phyloP scores from a whole-genome alignment of 441 rosid species.

The Erysimum cheiri region DNA sequence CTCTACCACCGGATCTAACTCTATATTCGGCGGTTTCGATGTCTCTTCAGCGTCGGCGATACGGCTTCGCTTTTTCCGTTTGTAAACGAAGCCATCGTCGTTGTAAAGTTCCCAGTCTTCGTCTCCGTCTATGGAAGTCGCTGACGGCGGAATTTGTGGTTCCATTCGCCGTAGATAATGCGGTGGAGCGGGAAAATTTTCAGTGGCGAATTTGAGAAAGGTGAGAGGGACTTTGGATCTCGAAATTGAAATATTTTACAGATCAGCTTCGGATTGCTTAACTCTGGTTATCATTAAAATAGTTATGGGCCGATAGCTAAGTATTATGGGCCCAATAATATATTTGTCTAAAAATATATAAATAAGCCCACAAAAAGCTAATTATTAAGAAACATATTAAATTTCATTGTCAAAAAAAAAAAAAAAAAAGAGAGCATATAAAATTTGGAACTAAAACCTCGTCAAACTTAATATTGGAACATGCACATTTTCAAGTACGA shows the following conservation, averaged over 20 bases:
- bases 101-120: slow-evolving; percentile 79
- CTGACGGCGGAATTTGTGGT: background rate
- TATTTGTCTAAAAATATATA: background rate
- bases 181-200: slow-evolving; percentile 44
- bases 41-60: slow-evolving; percentile 38
- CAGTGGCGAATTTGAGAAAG: slow-evolving; percentile 12
- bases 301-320: background rate
- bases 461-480: too few relatives aligned
- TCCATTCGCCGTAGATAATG: slow-evolving; percentile 12
- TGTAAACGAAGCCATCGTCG: slow-evolving; percentile 83
- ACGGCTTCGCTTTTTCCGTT: slow-evolving; percentile 64
- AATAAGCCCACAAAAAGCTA: too few relatives aligned
- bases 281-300: background rate
- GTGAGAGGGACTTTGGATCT: slow-evolving; percentile 8
- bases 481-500: too few relatives aligned
- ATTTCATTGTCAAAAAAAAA: too few relatives aligned
- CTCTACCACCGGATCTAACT: slow-evolving; percentile 53
- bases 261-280: background rate
- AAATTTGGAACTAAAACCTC: too few relatives aligned
- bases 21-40: slow-evolving; percentile 32
- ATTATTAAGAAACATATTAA: too few relatives aligned
- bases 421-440: too few relatives aligned
- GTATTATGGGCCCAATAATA: background rate
- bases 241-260: slow-evolving; percentile 18
- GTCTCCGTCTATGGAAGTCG: slow-evolving; percentile 5